phyloP scores from a whole-genome alignment of 306 rosid species.

The Gleditsia sinensis region DNA sequence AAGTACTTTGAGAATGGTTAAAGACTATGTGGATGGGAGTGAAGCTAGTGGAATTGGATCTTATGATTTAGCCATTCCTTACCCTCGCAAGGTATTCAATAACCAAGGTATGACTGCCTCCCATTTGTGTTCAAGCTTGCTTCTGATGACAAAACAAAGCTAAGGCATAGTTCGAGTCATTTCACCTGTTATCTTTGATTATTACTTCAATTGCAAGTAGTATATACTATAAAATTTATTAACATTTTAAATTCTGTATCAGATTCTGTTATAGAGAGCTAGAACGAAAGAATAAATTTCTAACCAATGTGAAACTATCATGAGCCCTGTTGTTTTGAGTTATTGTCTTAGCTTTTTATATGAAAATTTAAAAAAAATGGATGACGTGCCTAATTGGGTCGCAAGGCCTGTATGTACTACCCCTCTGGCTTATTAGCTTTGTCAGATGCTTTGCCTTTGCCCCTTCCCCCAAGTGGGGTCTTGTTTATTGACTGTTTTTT shows the following conservation, averaged over 20 bases:
- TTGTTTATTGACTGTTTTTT: no score
- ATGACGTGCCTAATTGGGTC: no score
- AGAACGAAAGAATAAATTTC: no score
- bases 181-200: neutral
- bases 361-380: neutral
- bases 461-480: no score
- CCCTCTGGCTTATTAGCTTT: no score
- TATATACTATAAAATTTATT: neutral
- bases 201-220: neutral
- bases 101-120: constrained; percentile 42
- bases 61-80: constrained; percentile 65
- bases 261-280: neutral
- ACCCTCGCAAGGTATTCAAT: constrained; percentile 59
- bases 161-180: neutral
- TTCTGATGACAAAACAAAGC: neutral
- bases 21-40: constrained; percentile 45
- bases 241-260: neutral
- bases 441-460: no score
- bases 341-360: no score
- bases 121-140: neutral
- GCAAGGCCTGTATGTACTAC: neutral
- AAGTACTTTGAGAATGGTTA: constrained; percentile 52
- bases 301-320: no score
- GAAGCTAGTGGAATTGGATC: constrained; percentile 38
- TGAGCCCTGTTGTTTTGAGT: neutral